Percentiles rank a stretch among this genome's conserved stretches.
Conservation (phyloP, 495 filamentous ascomycete genomes). For the Aspergillus bertholletiae region DNA sequence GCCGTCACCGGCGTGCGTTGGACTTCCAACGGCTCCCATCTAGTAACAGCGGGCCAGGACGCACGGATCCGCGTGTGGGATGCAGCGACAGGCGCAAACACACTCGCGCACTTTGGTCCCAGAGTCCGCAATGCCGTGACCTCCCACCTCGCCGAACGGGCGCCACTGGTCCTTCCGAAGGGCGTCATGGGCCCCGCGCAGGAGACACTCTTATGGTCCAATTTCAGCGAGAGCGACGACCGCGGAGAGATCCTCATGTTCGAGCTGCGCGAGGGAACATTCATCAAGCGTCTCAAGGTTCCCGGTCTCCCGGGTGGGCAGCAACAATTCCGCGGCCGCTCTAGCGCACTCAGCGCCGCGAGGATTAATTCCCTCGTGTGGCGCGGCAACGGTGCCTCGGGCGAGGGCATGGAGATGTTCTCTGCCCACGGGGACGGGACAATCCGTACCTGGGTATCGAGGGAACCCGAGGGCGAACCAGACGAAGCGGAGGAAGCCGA, state of each 20-base stretch:
- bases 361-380: slow-evolving; percentile 69
- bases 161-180: slow-evolving; percentile 58
- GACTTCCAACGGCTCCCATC: slow-evolving; percentile 69
- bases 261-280: slow-evolving; percentile 68
- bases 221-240: slow-evolving; percentile 59
- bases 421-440: slow-evolving; percentile 52
- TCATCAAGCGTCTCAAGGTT: slow-evolving; percentile 64
- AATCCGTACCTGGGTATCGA: slow-evolving; percentile 52
- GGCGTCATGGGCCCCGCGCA: slow-evolving; percentile 45
- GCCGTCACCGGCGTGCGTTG: slow-evolving; percentile 80
- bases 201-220: slow-evolving; percentile 71
- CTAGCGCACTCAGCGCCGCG: slow-evolving; percentile 41
- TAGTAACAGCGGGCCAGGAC: slow-evolving; percentile 80
- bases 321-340: slow-evolving; percentile 25
- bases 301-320: slow-evolving; percentile 50
- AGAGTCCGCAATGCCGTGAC: slow-evolving; percentile 60
- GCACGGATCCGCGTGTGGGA: slow-evolving; percentile 82
- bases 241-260: slow-evolving; percentile 64
- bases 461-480: slow-evolving; percentile 51
- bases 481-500: slow-evolving; percentile 40
- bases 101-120: slow-evolving; percentile 77
- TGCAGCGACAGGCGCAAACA: slow-evolving; percentile 72
- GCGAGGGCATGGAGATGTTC: slow-evolving; percentile 46
- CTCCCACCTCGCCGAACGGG: slow-evolving; percentile 56
- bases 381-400: slow-evolving; percentile 53